Evolutionary conservation across 768 basidiomycete species (phyloP), one percentile per base, ranked within the genome.

Genomic region (Lactarius hengduanensis): DNA sequence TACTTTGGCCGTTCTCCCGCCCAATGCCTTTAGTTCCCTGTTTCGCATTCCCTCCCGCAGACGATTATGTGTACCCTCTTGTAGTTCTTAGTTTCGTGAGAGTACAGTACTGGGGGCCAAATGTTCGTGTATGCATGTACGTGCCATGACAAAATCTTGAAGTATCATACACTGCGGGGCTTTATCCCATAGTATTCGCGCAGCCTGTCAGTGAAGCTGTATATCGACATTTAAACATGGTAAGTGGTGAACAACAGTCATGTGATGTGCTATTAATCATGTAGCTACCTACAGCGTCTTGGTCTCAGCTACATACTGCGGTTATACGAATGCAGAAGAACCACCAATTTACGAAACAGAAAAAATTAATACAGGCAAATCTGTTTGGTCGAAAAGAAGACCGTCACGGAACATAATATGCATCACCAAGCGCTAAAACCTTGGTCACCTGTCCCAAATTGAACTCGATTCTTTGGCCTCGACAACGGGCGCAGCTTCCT

Each of bases 91-190:
- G 72, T 72, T 71, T 69, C 22, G 45, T 55, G 60, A 69, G 55
- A 76, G 74, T 74, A 72, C 71, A 76, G 75, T 74, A 72, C 71
- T 65, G 72, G 74, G 74, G 73, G 73, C 70, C 73, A 72, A 70
- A 69, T 75, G 50, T 57, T 20, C 30, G 63, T 55, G 47, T 58
- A 55, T 50, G 15, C 22, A 5, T 40, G 38, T 40, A 40, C 38
- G 38, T 38, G 15, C 38, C 38, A 40, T 40, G 38, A 40, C 22
- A 50, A 50, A 50, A 50, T 22, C 20, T 55, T 2, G 9, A 30
- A 4, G n/a, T 11, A 50, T 26, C 50, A 50, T 26, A 50, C 47
- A 50, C 20, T n/a, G 50, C 22, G 22, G 13, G 13, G 22, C 22
- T 22, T 22, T 50, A 50, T 40, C 38, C 13, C 38, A 36, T 13